Conservation (phyloP, 305 asterid genomes). For the Rubia peregrina region DNA sequence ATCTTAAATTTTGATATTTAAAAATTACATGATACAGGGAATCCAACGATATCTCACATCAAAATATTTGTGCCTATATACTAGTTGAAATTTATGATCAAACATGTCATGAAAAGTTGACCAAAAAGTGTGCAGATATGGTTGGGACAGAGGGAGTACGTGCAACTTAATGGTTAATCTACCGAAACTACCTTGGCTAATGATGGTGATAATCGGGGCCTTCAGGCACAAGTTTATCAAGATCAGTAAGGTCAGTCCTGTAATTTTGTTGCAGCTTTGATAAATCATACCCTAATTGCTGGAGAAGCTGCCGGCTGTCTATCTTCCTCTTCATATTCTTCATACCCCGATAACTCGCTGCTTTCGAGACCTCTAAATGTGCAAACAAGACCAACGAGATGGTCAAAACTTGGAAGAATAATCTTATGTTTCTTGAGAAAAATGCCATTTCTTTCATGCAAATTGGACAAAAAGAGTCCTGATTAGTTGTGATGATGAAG, state of each 20-base stretch:
- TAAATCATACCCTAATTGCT: conserved; percentile 16
- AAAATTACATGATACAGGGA: too few species aligned
- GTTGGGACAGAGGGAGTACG: too few species aligned
- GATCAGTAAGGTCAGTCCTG: conserved; percentile 23
- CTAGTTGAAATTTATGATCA: too few species aligned
- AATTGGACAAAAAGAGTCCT: too few species aligned
- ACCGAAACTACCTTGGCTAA: conserved; percentile 11
- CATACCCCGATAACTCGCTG: conserved; percentile 19
- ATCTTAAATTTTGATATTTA: too few species aligned
- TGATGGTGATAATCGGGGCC: conserved; percentile 57
- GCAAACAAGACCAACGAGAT: conserved; percentile 18
- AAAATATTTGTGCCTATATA: too few species aligned
- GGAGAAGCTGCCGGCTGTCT: conserved; percentile 24
- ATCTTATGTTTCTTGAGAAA: conserved; percentile 6
- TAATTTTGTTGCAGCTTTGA: conserved; percentile 15
- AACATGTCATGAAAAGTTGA: too few species aligned
- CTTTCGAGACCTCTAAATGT: conserved; percentile 4
- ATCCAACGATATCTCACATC: too few species aligned
- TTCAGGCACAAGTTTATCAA: conserved; percentile 34
- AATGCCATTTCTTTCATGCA: conserved; percentile 18
- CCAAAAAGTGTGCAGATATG: too few species aligned
- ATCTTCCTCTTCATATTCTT: neutral
- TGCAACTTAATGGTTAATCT: too few species aligned
- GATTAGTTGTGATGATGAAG: neutral
- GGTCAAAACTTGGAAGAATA: conserved; percentile 3